Evolutionary conservation across 352 stramenopile genomes (phyloP), one percentile per base, ranked within the genome.

Genomic region (Phytophthora europaea): DNA sequence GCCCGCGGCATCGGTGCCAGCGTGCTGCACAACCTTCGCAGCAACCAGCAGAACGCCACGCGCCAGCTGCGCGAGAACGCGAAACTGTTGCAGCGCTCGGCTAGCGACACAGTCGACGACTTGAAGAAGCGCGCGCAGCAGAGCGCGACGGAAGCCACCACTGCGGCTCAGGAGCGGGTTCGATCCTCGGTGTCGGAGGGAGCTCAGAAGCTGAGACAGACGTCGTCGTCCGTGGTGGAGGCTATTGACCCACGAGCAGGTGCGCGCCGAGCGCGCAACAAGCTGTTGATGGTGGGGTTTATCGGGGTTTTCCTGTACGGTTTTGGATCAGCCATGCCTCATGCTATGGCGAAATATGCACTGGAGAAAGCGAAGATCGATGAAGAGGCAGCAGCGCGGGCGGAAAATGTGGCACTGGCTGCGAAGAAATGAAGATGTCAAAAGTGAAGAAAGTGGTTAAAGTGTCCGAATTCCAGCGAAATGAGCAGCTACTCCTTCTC

Each of bases 251-350:
- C 88, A 23, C 79, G 85, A 4, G 69, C 65, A 3, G 70, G 72
- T 3, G 80, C 75, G 9, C 73, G 81, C 0, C 68, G 65, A 33
- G 79, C 81, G 61, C 79, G 86, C 56, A 94, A 95, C 64, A 87
- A 85, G 2, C 61, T 85, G 50, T 53, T 96, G 16, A 38, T 83
- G 34, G 34, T 94, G 20, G 89, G 88, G 15, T 88, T 90, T 56
- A 76, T 87, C 12, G 89, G 76, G 3, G 22, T 96, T 12, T 89
- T 90, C 56, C 33, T 96, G 31, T 96, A 95, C 51, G 89, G 89
- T 1, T 92, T 96, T 64, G 89, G 86, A 13, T 85, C 86, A 18
- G 62, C 79, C 13, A 57, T 85, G 62, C 89, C 89, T 36, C 68
- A 84, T 50, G 89, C 89, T 20, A 79, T 94, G 82, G 75, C 82